Evolutionary conservation across 768 basidiomycete species (phyloP).

Genomic region (Leccinellum rugosiceps): DNA sequence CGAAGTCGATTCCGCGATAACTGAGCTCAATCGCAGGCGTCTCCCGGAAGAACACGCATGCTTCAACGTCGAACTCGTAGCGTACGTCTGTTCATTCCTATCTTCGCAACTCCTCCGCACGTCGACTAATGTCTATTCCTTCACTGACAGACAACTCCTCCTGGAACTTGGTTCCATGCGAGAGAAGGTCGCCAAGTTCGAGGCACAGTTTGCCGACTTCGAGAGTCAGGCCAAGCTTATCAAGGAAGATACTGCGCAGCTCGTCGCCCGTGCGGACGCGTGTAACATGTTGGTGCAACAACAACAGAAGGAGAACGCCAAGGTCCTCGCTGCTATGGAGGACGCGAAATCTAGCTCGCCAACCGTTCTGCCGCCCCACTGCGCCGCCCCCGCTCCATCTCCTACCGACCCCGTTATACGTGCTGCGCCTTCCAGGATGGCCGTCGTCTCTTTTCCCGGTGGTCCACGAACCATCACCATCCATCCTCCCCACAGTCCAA

Average conservation of each 20-base stretch:
- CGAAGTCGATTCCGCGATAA: constrained; percentile 13
- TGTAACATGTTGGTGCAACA: constrained; percentile 1
- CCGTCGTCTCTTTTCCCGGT: constrained; percentile 17
- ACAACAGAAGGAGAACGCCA: constrained; percentile 6
- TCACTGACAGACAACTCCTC: constrained; percentile 3
- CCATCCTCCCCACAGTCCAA: constrained; percentile 15
- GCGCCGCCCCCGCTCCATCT: background rate
- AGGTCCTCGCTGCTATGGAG: constrained; percentile 2
- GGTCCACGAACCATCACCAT: constrained; percentile 22
- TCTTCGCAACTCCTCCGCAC: background rate
- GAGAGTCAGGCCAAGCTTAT: background rate
- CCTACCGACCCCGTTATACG: background rate
- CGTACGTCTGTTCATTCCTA: constrained; percentile 1
- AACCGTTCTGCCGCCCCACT: background rate
- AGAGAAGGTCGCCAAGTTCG: constrained; percentile 7
- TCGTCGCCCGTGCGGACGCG: constrained; percentile 3
- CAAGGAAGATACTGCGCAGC: constrained; percentile 8
- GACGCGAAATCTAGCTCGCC: background rate
- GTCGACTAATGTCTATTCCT: background rate
- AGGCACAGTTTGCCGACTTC: constrained; percentile 7
- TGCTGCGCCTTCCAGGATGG: constrained; percentile 1
- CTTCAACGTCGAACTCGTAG: constrained; percentile 1
- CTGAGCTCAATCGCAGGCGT: background rate
- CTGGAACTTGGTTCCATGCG: constrained; percentile 6
- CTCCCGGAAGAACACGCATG: background rate